These are phyloP conservation scores for Pholiota microspora DNA, from an alignment of 768 basidiomycete genomes.

Conservation along the genomic window DNA sequence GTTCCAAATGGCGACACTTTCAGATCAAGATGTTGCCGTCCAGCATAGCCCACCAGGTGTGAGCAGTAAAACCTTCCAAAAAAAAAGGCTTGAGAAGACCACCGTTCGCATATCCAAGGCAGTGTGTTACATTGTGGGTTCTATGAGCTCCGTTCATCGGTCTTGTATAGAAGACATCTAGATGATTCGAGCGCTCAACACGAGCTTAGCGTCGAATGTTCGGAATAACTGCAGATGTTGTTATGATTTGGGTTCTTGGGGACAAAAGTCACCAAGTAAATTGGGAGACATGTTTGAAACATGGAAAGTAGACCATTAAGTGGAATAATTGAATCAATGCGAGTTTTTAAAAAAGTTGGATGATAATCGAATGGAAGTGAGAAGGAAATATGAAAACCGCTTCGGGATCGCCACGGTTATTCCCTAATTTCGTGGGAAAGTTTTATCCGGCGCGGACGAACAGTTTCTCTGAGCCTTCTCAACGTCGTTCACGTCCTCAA, in stretches of 20 bases:
- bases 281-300: not conserved
- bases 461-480: conserved; percentile 6
- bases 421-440: conserved; percentile 16
- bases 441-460: not conserved
- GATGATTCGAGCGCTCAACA: too few relatives aligned
- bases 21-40: not conserved
- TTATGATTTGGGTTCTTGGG: not conserved
- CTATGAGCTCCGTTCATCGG: not conserved
- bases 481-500: conserved; percentile 15
- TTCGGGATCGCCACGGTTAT: not conserved
- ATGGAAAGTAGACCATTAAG: not conserved
- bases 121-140: not conserved
- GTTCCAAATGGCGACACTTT: not conserved
- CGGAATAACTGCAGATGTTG: not conserved
- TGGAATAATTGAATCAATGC: too few relatives aligned
- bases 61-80: not conserved
- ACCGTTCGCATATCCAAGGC: not conserved
- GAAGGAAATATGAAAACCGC: not conserved
- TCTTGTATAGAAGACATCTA: not conserved
- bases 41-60: not conserved
- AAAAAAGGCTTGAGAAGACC: not conserved
- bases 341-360: not conserved
- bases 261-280: not conserved
- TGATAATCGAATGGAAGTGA: not conserved
- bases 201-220: not conserved